A percentile compares a stretch with the other conserved stretches of the same genome.
Conservation (phyloP, 169 alveolate genomes). For the Plasmodium vivax region DNA sequence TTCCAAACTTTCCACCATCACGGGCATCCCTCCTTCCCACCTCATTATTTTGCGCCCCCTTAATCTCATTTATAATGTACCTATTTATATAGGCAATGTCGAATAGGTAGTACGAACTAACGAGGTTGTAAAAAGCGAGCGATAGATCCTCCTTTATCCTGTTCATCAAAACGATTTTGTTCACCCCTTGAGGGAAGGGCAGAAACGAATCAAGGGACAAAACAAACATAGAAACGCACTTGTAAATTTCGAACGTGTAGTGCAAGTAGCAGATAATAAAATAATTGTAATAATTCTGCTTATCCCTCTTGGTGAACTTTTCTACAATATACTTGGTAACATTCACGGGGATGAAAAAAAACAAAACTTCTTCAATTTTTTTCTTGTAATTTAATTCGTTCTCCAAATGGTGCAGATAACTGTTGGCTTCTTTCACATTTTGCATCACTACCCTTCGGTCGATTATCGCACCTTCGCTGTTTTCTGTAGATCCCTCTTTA, state of each 20-base stretch:
- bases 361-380: constrained; percentile 42
- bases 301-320: background rate
- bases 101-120: background rate
- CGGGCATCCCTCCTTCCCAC: background rate
- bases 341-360: constrained; percentile 63
- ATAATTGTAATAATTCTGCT: constrained; percentile 21
- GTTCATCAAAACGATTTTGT: constrained; percentile 20
- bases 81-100: constrained; percentile 40
- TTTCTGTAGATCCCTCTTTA: background rate
- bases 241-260: constrained; percentile 46
- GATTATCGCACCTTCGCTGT: constrained; percentile 21
- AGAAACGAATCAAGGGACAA: constrained; percentile 14
- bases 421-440: constrained; percentile 11
- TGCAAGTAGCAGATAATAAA: constrained; percentile 31
- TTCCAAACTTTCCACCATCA: background rate
- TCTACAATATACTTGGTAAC: constrained; percentile 21
- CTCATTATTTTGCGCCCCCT: background rate
- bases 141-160: constrained; percentile 24
- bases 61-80: background rate
- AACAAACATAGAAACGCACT: constrained; percentile 31
- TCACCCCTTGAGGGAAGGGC: constrained; percentile 38
- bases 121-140: background rate
- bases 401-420: background rate
- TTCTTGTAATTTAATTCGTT: constrained; percentile 36
- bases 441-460: constrained; percentile 33